Evolutionary conservation across 192 early-diverging fungal species (phyloP).

Genomic region (Entomortierella beljakovae): DNA sequence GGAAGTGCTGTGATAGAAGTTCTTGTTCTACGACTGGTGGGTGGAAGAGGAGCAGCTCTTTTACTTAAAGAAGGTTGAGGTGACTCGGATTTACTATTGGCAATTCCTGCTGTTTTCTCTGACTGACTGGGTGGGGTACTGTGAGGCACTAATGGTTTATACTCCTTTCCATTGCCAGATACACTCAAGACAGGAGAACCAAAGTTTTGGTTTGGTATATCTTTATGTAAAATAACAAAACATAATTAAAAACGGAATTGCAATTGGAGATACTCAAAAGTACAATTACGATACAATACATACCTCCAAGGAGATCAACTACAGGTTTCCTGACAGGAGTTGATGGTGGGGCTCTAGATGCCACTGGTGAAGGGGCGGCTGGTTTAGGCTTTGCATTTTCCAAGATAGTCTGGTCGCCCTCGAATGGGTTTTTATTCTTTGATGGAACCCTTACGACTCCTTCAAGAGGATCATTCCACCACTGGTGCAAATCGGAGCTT

Average conservation of each 20-base stretch:
- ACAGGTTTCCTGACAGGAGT: conserved; percentile 3
- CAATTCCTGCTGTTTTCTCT: neutral
- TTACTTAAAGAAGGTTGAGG: neutral
- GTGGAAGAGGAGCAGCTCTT: conserved; percentile 27
- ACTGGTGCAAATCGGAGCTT: conserved; percentile 62
- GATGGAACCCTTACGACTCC: conserved; percentile 25
- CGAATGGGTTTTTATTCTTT: conserved; percentile 43
- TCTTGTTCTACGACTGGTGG: conserved; percentile 15
- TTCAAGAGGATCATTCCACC: conserved; percentile 64
- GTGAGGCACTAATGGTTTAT: neutral
- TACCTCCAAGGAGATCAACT: conserved; percentile 45
- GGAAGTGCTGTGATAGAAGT: conserved; percentile 17
- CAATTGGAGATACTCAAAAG: neutral
- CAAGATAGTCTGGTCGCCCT: conserved; percentile 23
- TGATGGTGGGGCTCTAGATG: conserved; percentile 7
- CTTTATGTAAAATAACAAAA: neutral
- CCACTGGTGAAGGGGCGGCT: neutral
- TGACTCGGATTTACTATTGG: neutral
- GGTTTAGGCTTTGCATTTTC: conserved; percentile 2
- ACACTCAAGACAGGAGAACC: neutral
- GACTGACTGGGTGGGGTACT: neutral
- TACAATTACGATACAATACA: no score
- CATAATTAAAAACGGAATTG: neutral
- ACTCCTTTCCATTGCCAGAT: neutral
- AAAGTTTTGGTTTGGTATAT: neutral